These are phyloP conservation scores for Talaromyces adpressus DNA, from an alignment of 495 filamentous ascomycete species.

Conservation along the genomic window DNA sequence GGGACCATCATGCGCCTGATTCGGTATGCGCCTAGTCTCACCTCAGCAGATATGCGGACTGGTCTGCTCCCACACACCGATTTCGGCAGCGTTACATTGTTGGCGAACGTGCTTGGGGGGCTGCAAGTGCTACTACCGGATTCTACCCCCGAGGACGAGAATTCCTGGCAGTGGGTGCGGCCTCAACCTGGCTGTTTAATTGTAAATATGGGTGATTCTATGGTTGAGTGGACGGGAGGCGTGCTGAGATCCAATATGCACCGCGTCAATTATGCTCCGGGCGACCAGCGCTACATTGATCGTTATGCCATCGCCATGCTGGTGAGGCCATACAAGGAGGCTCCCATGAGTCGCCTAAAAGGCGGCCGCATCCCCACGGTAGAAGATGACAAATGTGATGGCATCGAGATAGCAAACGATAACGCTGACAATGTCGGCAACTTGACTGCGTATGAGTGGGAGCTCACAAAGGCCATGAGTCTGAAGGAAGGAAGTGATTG, in stretches of 20 bases:
- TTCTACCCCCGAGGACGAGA: slow-evolving; percentile 1
- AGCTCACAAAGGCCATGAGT: slow-evolving; percentile 1
- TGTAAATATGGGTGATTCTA: slow-evolving; percentile 52
- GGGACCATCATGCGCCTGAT: slow-evolving; percentile 12
- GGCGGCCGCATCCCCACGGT: slow-evolving; percentile 4
- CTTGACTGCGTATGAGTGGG: slow-evolving; percentile 3
- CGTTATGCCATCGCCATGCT: not conserved
- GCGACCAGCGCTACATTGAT: not conserved
- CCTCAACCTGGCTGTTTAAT: slow-evolving; percentile 43
- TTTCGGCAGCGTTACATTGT: slow-evolving; percentile 48
- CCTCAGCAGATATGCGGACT: not conserved
- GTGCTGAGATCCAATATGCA: slow-evolving; percentile 48
- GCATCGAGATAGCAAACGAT: not conserved
- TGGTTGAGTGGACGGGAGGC: slow-evolving; percentile 42
- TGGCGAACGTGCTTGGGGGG: slow-evolving; percentile 48
- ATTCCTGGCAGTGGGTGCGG: slow-evolving; percentile 42
- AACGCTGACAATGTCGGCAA: not conserved
- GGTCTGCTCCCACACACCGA: slow-evolving; percentile 42
- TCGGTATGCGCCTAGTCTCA: slow-evolving; percentile 9
- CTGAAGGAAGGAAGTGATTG: not conserved
- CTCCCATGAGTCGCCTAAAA: not conserved
- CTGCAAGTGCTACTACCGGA: slow-evolving; percentile 46
- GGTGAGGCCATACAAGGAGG: slow-evolving; percentile 5
- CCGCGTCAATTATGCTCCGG: slow-evolving; percentile 27
- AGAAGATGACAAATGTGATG: not conserved